phyloP scores from a whole-genome alignment of 192 early-diverging fungal genomes.

The Oehlia diaphana region DNA sequence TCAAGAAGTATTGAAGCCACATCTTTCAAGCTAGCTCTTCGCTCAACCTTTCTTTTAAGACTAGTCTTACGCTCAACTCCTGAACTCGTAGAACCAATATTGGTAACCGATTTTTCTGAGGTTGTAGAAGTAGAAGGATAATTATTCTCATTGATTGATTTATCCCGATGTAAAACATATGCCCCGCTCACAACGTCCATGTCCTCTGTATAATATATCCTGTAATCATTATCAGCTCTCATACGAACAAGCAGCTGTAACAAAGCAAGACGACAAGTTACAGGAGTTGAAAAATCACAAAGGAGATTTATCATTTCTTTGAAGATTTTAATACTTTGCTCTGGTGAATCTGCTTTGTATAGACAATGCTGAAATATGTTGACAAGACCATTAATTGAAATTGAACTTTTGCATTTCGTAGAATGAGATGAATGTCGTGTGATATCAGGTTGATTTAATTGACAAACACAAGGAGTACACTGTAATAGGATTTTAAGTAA shows the following conservation, averaged over 20 bases:
- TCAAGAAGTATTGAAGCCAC: background rate
- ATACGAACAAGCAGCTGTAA: conserved; percentile 53
- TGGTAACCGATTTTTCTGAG: background rate
- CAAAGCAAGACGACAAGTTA: conserved; percentile 46
- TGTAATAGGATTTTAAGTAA: conserved; percentile 38
- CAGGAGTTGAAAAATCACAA: conserved; percentile 37
- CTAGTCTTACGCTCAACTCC: conserved; percentile 1
- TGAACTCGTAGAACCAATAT: background rate
- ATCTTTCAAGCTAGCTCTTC: conserved; percentile 7
- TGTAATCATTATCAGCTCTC: conserved; percentile 53
- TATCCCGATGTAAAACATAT: conserved; percentile 18
- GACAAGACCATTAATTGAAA: conserved; percentile 42
- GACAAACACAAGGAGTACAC: conserved; percentile 41
- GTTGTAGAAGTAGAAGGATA: background rate
- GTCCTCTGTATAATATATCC: conserved; percentile 40
- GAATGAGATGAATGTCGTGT: background rate
- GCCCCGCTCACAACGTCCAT: conserved; percentile 9
- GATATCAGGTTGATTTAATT: conserved; percentile 15
- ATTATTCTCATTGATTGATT: background rate
- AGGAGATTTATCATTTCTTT: conserved; percentile 45
- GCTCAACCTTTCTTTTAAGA: conserved; percentile 1
- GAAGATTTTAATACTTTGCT: conserved; percentile 40
- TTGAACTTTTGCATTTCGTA: conserved; percentile 38
- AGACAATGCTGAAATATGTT: conserved; percentile 51
- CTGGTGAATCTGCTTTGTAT: conserved; percentile 34